Evolutionary conservation across 2,329 filamentous ascomycete species (phyloP), one percentile per base, ranked within the genome.

Genomic region (Fusarium sp.): DNA sequence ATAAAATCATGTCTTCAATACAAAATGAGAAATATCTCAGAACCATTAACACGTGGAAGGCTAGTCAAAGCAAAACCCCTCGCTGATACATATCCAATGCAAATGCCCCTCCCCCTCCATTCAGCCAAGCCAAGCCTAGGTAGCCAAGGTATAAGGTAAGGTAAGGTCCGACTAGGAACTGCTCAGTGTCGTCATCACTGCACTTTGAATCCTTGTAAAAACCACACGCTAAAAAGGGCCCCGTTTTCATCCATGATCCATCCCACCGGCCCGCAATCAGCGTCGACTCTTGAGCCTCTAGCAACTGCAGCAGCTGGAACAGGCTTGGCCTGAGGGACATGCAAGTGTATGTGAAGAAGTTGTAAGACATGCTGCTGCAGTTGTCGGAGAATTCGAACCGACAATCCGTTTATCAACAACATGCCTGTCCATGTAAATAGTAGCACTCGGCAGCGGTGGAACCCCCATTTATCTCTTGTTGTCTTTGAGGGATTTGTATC

Each of bases 121-220:
- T 50, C 46, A 54, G 55, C 39, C 53, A 53, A 37, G 40, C 50
- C 24, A 24, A 24, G 24, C 24, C 22, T 22, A 22, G 22, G 22
- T 24, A 37, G 40, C 50, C 24, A 45, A 44, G 26, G 9, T 26
- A 26, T 26, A 26, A 26, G 8, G 26, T 26, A 62, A 55, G 44
- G 35, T 62, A 64, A 64, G 61, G 52, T 64, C 59, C 40, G 40
- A 64, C 52, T 59, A 54, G 32, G 40, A 64, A 56, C 59, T 48
- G n/a, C 46, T 37, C 60, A 58, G 67, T 73, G 71, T 73, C 71
- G 71, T 73, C 71, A 73, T 73, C 58, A 50, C 54, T 55, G 57
- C 47, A 63, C 53, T 55, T 59, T 41, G 14, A 48, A 56, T 55
- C 55, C 44, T 50, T 55, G 51, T 51, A 47, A 47, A 49, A 43